Conservation (phyloP, 176 grass and related monocot genomes). For the Eleusine indica region DNA sequence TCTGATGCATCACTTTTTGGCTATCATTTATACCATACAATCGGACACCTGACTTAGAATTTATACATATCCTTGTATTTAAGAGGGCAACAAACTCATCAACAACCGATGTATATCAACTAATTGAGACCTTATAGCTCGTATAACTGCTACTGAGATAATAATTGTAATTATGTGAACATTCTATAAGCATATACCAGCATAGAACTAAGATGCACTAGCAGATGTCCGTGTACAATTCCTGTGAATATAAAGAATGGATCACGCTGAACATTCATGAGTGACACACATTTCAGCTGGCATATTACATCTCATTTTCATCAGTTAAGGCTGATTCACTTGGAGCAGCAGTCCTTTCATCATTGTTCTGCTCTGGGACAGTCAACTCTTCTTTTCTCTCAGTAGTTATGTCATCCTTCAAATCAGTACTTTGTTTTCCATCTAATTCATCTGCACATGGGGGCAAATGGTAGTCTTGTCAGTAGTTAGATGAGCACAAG, state of each 20-base stretch:
- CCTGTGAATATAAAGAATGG: not conserved
- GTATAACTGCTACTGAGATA: not conserved
- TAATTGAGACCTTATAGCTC: not conserved
- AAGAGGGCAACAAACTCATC: not conserved
- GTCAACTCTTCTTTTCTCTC: conserved; percentile 12
- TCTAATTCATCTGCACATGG: conserved; percentile 47
- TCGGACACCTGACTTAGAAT: not conserved
- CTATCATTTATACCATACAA: not conserved
- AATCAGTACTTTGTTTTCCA: conserved; percentile 24
- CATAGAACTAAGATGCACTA: not conserved
- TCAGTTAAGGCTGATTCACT: conserved; percentile 29
- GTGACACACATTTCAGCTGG: conserved; percentile 23
- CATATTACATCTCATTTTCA: conserved; percentile 29
- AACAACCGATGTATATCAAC: not conserved
- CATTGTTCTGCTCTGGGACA: conserved; percentile 13
- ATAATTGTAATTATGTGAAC: not conserved
- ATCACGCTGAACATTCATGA: conserved; percentile 21
- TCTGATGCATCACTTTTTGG: not conserved
- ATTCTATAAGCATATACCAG: conserved; percentile 9
- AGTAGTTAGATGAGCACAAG: not conserved
- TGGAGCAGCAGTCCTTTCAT: conserved; percentile 17
- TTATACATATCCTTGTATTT: not conserved
- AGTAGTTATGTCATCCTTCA: conserved; percentile 26
- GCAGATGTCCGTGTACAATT: not conserved
- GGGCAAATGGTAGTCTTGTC: not conserved